phyloP scores from a whole-genome alignment of 1,284 basidiomycete species.

The Cutaneotrichosporon mucoides region DNA sequence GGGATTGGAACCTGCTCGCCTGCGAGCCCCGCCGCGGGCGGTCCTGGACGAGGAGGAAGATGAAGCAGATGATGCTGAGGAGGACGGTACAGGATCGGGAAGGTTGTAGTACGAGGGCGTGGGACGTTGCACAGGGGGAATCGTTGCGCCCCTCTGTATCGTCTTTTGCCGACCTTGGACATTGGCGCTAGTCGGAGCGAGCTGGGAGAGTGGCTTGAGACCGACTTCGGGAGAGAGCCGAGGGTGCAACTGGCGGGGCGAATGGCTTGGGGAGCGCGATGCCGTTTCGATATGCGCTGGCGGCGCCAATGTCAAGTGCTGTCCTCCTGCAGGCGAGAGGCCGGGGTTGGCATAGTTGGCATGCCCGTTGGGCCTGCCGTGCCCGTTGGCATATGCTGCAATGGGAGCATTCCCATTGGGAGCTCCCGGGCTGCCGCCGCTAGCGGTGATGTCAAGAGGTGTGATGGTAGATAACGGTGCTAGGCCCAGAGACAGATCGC shows the following conservation, averaged over 20 bases:
- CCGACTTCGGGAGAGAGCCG: constrained; percentile 12
- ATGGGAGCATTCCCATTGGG: too few relatives aligned
- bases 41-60: background rate
- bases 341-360: background rate
- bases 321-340: background rate
- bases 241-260: background rate
- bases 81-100: background rate
- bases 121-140: constrained; percentile 4
- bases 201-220: constrained; percentile 11
- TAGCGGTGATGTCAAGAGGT: constrained; percentile 8
- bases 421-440: too few relatives aligned
- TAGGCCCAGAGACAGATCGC: constrained; percentile 3
- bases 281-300: constrained; percentile 1
- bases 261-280: background rate
- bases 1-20: constrained; percentile 9
- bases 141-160: constrained; percentile 7
- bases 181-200: background rate
- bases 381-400: too few relatives aligned
- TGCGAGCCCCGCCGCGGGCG: background rate
- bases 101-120: background rate
- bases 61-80: background rate
- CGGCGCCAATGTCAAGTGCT: background rate
- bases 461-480: constrained; percentile 14
- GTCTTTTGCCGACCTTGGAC: background rate
- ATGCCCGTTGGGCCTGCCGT: background rate